Evolutionary conservation across 2,329 filamentous ascomycete genomes (phyloP), one percentile per base, ranked within the genome.

Genomic region (Beauveria medogensis): DNA sequence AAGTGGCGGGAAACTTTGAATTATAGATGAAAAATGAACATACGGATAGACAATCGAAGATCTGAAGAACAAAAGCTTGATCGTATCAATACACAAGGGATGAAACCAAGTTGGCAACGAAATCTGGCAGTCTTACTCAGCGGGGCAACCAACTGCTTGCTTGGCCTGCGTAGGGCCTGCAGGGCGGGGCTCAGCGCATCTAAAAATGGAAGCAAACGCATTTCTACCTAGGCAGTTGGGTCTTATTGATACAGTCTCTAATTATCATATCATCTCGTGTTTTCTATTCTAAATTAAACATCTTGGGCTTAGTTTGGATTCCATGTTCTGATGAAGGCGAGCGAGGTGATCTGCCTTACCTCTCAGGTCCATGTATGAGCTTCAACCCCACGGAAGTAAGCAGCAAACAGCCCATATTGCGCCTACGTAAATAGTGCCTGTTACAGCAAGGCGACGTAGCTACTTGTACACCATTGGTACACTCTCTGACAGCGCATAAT

Each of bases 151-250:
- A 53, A 50, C 48, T 40, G 47, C 26, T 14, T 40, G 47, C 26
- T 14, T 16, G 34, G 12, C 34, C 12, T 37, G 12, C 34, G 16
- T 14, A 53, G 14, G 28, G 40, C 48, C 26, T 7, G 9, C 26
- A 24, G 18, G 16, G 57, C 20, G 48, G 48, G 57, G 40, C 57
- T 46, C n/a, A 40, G 48, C 40, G 40, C 34, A 16, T 54, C 57
- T 59, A 59, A 59, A 40, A 40, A 46, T 54, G 57, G 57, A 41
- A 47, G 57, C 57, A 59, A 59, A 59, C 57, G 50, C 57, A 41
- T 54, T 37, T 26, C 47, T n/a, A n/a, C n/a, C n/a, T 43, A 24
- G 24, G 24, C 52, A n/a, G 3, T 18, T 44, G 24, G 22, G 12
- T 43, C 52, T 40, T 43, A 37, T 55, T 12, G 3, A 41, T 16